phyloP scores from a whole-genome alignment of 352 stramenopile genomes.

The Pythium grandisporangium region DNA sequence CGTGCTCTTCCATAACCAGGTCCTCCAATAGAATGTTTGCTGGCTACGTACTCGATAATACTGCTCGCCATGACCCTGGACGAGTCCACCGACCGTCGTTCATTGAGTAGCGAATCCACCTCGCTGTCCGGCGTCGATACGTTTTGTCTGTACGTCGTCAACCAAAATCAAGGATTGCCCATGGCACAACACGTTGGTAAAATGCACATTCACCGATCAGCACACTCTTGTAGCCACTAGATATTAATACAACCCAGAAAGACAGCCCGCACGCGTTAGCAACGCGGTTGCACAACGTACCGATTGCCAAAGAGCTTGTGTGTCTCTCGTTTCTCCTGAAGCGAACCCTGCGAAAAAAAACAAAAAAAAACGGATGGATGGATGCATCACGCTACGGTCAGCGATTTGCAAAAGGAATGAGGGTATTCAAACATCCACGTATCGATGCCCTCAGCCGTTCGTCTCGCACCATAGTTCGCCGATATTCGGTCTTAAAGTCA shows the following conservation, averaged over 20 bases:
- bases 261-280: too few species aligned
- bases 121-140: constrained; percentile 49
- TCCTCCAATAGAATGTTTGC: too few species aligned
- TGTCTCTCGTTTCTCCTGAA: constrained; percentile 78
- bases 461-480: constrained; percentile 63
- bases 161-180: background rate
- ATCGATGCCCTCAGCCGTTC: too few species aligned
- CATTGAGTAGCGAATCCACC: constrained; percentile 73
- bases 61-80: constrained; percentile 73
- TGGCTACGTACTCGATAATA: constrained; percentile 77
- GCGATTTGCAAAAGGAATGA: too few species aligned
- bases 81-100: constrained; percentile 69
- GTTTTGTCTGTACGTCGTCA: constrained; percentile 21
- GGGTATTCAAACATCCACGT: too few species aligned
- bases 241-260: too few species aligned
- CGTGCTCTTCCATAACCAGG: too few species aligned
- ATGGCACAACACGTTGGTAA: background rate
- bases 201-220: too few species aligned
- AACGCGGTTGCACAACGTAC: constrained; percentile 15
- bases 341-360: constrained; percentile 24
- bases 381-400: too few species aligned
- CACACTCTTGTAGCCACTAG: too few species aligned
- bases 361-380: background rate
- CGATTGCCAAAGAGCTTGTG: constrained; percentile 77
- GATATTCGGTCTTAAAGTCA: constrained; percentile 94